Evolutionary conservation across 371 early-diverging fungal species (phyloP).

Genomic region (Mucor indicus): DNA sequence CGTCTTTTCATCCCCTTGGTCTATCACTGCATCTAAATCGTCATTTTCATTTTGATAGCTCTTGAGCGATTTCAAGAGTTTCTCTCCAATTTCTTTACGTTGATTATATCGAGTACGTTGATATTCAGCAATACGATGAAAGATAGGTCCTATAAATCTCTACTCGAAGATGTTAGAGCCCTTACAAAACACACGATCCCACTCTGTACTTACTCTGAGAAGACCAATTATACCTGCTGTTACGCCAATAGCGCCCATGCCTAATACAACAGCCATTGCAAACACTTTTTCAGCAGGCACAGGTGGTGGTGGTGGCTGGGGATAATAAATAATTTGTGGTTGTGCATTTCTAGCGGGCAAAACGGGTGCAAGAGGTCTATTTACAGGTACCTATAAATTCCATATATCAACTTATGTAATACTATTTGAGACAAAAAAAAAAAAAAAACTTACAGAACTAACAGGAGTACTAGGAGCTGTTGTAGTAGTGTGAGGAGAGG

Average conservation of each 20-base stretch:
- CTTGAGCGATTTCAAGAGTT: slow-evolving; percentile 4
- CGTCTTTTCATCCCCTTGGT: slow-evolving; percentile 24
- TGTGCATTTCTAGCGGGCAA: slow-evolving; percentile 11
- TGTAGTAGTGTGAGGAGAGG: neutral
- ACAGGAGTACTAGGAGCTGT: neutral
- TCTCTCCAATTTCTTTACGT: slow-evolving; percentile 15
- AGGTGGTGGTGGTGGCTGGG: slow-evolving; percentile 26
- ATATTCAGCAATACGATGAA: slow-evolving; percentile 22
- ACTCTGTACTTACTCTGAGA: slow-evolving; percentile 30
- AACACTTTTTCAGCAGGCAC: slow-evolving; percentile 34
- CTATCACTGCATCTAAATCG: slow-evolving; percentile 27
- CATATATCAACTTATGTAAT: neutral
- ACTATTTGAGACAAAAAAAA: neutral
- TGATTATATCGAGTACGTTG: slow-evolving; percentile 20
- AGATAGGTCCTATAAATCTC: slow-evolving; percentile 24
- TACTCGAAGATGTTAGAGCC: neutral
- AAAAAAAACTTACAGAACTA: neutral
- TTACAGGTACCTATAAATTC: neutral
- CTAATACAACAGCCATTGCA: slow-evolving; percentile 35
- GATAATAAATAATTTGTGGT: slow-evolving; percentile 34
- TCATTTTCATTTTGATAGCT: slow-evolving; percentile 14
- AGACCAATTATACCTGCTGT: slow-evolving; percentile 38
- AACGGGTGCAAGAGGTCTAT: slow-evolving; percentile 5
- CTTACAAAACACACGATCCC: neutral
- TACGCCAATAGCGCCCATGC: slow-evolving; percentile 37